A percentile compares a stretch with the other conserved stretches of the same genome.
These are phyloP conservation scores for Trichoderma koningiopsis DNA, from an alignment of 2,329 filamentous ascomycete species.

Conservation along the genomic window DNA sequence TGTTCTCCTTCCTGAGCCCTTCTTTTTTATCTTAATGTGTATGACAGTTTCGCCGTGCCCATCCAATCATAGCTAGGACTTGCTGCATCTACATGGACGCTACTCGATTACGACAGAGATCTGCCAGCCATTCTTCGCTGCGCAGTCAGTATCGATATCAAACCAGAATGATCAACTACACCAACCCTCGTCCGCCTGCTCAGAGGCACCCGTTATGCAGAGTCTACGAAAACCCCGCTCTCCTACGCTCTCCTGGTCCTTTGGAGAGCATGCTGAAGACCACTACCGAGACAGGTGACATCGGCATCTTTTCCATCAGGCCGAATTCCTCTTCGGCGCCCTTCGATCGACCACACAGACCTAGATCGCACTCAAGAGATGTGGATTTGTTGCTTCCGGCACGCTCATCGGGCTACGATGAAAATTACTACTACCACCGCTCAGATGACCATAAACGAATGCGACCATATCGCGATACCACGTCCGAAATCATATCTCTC, in stretches of 20 bases:
- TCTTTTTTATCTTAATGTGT: constrained; percentile 17
- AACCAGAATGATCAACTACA: constrained; percentile 28
- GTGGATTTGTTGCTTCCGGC: constrained; percentile 32
- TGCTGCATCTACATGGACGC: constrained; percentile 36
- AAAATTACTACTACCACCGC: constrained; percentile 33
- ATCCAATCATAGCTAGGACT: constrained; percentile 8
- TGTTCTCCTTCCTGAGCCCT: constrained; percentile 31
- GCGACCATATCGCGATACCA: constrained; percentile 54
- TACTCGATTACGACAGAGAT: constrained; percentile 36
- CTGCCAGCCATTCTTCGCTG: constrained; percentile 46
- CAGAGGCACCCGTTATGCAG: constrained; percentile 46
- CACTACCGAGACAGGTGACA: constrained; percentile 67
- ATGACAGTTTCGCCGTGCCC: constrained; percentile 13
- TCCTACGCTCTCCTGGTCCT: constrained; percentile 54
- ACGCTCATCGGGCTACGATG: constrained; percentile 38
- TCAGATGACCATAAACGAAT: constrained; percentile 48
- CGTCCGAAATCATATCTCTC: constrained; percentile 59
- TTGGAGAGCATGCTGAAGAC: constrained; percentile 68
- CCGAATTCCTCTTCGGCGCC: constrained; percentile 34
- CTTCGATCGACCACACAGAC: constrained; percentile 35
- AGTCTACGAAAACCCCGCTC: constrained; percentile 46
- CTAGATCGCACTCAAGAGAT: constrained; percentile 38
- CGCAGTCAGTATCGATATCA: constrained; percentile 38
- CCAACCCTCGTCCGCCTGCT: constrained; percentile 31
- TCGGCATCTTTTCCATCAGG: constrained; percentile 60